These are phyloP conservation scores for Lichtheimia ornata DNA, from an alignment of 371 early-diverging fungal genomes.

Conservation along the genomic window DNA sequence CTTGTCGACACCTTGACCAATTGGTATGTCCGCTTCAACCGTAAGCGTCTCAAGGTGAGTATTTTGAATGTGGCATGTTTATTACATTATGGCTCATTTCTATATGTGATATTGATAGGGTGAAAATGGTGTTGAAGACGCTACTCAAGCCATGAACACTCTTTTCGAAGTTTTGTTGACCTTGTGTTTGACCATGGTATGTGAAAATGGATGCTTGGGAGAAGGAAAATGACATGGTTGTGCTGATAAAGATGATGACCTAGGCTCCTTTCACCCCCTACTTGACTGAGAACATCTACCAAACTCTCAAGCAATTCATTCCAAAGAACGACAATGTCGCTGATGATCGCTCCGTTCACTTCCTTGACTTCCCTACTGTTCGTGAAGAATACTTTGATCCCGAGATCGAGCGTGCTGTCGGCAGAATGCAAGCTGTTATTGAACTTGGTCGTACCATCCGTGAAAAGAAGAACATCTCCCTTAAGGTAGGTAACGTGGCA, in stretches of 20 bases:
- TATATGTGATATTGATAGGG: slow-evolving; percentile 38
- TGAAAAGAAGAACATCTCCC: slow-evolving; percentile 91
- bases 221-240: not conserved
- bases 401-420: slow-evolving; percentile 92
- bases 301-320: slow-evolving; percentile 81
- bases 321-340: slow-evolving; percentile 53
- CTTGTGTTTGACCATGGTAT: slow-evolving; percentile 87
- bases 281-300: slow-evolving; percentile 98
- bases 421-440: slow-evolving; percentile 97
- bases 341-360: slow-evolving; percentile 91
- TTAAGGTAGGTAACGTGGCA: slow-evolving; percentile 67
- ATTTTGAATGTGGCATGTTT: too few species aligned
- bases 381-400: slow-evolving; percentile 95
- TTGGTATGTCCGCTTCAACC: slow-evolving; percentile 99
- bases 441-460: slow-evolving; percentile 95
- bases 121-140: slow-evolving; percentile 88
- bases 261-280: slow-evolving; percentile 99
- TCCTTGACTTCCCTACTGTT: slow-evolving; percentile 90
- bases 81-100: too few species aligned
- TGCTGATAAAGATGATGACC: not conserved
- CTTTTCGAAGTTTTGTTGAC: slow-evolving; percentile 94
- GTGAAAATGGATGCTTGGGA: not conserved
- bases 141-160: slow-evolving; percentile 84
- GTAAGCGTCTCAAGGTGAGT: slow-evolving; percentile 87
- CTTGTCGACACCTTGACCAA: slow-evolving; percentile 98